Conservation (phyloP, 768 basidiomycete species). For the Boletus vinaceobasis region DNA sequence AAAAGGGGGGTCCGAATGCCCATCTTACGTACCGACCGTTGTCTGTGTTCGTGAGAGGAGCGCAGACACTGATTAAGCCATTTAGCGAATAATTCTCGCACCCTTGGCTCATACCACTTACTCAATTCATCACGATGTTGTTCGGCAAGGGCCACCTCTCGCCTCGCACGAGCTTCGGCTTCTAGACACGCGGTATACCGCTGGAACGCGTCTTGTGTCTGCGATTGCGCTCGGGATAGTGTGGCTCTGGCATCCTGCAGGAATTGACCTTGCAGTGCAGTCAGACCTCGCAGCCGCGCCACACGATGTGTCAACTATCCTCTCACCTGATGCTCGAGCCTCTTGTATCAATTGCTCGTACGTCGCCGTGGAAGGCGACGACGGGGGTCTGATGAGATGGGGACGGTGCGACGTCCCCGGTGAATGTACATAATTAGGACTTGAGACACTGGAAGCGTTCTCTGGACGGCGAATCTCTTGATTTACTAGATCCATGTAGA, state of each 20-base stretch:
- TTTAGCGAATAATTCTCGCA: slow-evolving; percentile 20
- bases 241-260: slow-evolving; percentile 59
- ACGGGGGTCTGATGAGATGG: slow-evolving; percentile 43
- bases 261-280: slow-evolving; percentile 46
- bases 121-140: slow-evolving; percentile 64
- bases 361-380: slow-evolving; percentile 49
- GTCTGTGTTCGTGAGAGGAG: slow-evolving; percentile 36
- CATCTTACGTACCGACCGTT: slow-evolving; percentile 31
- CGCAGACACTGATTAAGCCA: slow-evolving; percentile 27
- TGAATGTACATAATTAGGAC: slow-evolving; percentile 31
- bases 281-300: slow-evolving; percentile 3
- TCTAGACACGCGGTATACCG: slow-evolving; percentile 69
- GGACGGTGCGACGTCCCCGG: slow-evolving; percentile 29
- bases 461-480: slow-evolving; percentile 17
- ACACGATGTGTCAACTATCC: slow-evolving; percentile 7
- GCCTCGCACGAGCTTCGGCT: slow-evolving; percentile 61
- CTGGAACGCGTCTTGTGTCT: slow-evolving; percentile 69
- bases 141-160: slow-evolving; percentile 60
- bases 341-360: slow-evolving; percentile 56
- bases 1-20: slow-evolving; percentile 5
- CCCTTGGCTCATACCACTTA: slow-evolving; percentile 23
- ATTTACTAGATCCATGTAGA: slow-evolving; percentile 2
- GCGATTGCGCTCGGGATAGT: slow-evolving; percentile 62
- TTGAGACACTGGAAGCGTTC: slow-evolving; percentile 28
- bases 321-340: slow-evolving; percentile 58